These are phyloP conservation scores for Xylaria sp. DNA, from an alignment of 2,329 filamentous ascomycete species.

Conservation along the genomic window DNA sequence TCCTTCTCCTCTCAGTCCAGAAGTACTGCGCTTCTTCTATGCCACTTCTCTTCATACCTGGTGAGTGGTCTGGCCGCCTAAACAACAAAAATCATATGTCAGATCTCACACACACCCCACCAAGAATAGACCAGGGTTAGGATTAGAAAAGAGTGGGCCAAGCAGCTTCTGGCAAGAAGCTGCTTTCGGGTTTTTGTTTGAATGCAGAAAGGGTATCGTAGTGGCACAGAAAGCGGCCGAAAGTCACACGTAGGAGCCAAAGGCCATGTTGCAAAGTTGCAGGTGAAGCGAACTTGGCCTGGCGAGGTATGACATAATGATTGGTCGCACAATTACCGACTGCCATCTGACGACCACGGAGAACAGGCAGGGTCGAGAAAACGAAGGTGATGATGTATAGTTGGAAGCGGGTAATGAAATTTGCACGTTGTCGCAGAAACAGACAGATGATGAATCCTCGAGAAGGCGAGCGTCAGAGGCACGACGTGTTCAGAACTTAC, in stretches of 20 bases:
- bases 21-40: conserved; percentile 33
- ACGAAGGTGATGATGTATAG: conserved; percentile 5
- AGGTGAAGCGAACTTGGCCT: conserved; percentile 13
- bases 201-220: conserved; percentile 7
- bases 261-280: conserved; percentile 20
- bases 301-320: conserved; percentile 16
- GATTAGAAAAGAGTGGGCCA: conserved; percentile 26
- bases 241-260: conserved; percentile 5
- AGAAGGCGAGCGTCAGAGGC: conserved; percentile 15
- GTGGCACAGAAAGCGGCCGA: conserved; percentile 10
- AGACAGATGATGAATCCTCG: conserved; percentile 12
- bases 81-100: conserved; percentile 44
- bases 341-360: conserved; percentile 7
- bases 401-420: conserved; percentile 2
- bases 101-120: conserved; percentile 42
- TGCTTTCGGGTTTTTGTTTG: conserved; percentile 11
- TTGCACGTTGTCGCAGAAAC: conserved; percentile 14
- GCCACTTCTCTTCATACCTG: conserved; percentile 67
- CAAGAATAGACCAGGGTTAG: conserved; percentile 29
- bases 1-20: conserved; percentile 18
- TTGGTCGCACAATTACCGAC: conserved; percentile 16
- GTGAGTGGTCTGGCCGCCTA: conserved; percentile 79
- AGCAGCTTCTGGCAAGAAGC: conserved; percentile 38
- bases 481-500: conserved; percentile 51
- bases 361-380: not conserved